phyloP scores from a whole-genome alignment of 768 basidiomycete genomes.

The Termitomyces sp. region DNA sequence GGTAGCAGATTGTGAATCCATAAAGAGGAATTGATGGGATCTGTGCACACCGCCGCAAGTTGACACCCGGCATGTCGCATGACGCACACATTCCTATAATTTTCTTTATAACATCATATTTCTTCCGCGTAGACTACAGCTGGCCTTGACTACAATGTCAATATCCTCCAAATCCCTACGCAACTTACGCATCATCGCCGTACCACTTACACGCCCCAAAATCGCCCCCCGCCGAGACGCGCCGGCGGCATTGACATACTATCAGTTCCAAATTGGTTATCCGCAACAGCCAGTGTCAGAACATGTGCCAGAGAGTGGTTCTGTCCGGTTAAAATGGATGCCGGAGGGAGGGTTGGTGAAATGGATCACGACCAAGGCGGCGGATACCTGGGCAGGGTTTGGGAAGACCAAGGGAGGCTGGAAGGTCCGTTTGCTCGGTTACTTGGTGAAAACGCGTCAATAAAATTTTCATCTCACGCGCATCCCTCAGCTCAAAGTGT shows the following conservation, averaged over 20 bases:
- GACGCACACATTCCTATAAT: neutral
- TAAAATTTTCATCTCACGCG: neutral
- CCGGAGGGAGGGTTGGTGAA: slow-evolving; percentile 40
- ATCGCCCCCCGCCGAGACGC: slow-evolving; percentile 5
- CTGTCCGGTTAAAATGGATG: slow-evolving; percentile 23
- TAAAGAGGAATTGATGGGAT: neutral
- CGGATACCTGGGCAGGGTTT: slow-evolving; percentile 57
- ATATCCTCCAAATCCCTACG: slow-evolving; percentile 20
- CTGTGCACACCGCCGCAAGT: neutral
- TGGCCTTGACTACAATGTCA: slow-evolving; percentile 12
- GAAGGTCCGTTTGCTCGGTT: slow-evolving; percentile 43
- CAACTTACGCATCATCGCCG: slow-evolving; percentile 37
- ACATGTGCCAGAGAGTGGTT: slow-evolving; percentile 17
- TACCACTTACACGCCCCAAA: slow-evolving; percentile 36
- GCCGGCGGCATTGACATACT: slow-evolving; percentile 28
- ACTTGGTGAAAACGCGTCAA: neutral
- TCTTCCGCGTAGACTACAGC: neutral
- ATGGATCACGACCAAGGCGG: slow-evolving; percentile 46
- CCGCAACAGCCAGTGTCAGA: slow-evolving; percentile 9
- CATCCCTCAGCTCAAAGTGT: slow-evolving; percentile 47
- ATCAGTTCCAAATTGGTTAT: slow-evolving; percentile 35
- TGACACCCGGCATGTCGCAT: slow-evolving; percentile 9
- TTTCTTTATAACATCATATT: neutral
- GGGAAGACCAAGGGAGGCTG: slow-evolving; percentile 67
- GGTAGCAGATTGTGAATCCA: too few species aligned